These are phyloP conservation scores for Amylostereum chailletii DNA, from an alignment of 1,284 basidiomycete species.

Conservation along the genomic window DNA sequence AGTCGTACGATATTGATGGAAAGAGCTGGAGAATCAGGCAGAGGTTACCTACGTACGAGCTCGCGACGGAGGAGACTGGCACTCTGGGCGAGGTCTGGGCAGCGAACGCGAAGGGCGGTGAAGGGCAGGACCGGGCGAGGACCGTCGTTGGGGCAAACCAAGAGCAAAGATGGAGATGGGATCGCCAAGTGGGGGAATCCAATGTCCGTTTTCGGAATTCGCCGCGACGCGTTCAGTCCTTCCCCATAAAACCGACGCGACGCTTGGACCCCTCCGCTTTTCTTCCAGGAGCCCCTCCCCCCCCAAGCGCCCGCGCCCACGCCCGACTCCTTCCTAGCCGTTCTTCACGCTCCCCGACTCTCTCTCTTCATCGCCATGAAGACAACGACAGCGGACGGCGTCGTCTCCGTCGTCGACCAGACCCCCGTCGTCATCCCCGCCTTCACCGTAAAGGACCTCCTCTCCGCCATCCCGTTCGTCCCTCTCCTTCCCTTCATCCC, in stretches of 20 bases:
- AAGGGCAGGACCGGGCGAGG: too few relatives aligned
- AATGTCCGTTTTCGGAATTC: too few relatives aligned
- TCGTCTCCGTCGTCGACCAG: slow-evolving; percentile 41
- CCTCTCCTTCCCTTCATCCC: slow-evolving; percentile 1
- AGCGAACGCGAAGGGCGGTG: too few relatives aligned
- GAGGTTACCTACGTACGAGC: too few relatives aligned
- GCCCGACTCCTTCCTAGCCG: not conserved
- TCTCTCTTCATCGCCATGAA: slow-evolving; percentile 9
- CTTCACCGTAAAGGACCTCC: slow-evolving; percentile 78
- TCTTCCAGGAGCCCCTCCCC: not conserved
- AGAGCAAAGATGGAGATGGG: too few relatives aligned
- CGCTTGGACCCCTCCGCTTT: slow-evolving; percentile 1
- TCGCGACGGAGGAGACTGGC: too few relatives aligned
- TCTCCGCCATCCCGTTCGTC: slow-evolving; percentile 82
- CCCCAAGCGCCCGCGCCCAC: not conserved
- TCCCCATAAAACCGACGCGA: slow-evolving; percentile 1
- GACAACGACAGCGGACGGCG: slow-evolving; percentile 17
- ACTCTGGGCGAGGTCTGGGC: too few relatives aligned
- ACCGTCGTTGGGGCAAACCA: too few relatives aligned
- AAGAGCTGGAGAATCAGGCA: too few relatives aligned
- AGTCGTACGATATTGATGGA: too few relatives aligned
- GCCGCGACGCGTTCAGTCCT: too few relatives aligned
- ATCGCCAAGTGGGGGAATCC: too few relatives aligned
- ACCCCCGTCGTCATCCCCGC: slow-evolving; percentile 67
- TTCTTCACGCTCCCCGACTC: not conserved